These are phyloP conservation scores for Hyphodiscus sp. DNA, from an alignment of 2,329 filamentous ascomycete genomes.

Conservation along the genomic window DNA sequence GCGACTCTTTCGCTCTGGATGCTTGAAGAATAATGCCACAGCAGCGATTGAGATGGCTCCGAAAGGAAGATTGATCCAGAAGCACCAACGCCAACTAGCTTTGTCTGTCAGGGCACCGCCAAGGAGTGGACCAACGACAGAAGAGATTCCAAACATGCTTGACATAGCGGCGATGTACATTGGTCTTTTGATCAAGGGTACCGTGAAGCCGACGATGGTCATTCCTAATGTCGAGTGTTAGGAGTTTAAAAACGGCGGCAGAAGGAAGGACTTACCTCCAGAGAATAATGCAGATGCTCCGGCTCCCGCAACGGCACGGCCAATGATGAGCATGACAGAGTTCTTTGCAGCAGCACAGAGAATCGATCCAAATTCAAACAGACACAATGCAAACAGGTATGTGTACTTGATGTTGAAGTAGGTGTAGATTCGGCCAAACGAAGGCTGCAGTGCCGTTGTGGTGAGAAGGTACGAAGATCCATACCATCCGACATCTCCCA, in stretches of 20 bases:
- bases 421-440: constrained; percentile 30
- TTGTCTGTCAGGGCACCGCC: constrained; percentile 34
- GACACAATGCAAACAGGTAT: constrained; percentile 24
- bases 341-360: constrained; percentile 30
- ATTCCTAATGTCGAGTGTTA: constrained; percentile 4
- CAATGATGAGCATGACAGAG: constrained; percentile 31
- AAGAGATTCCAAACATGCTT: constrained; percentile 30
- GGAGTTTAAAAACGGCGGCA: not conserved
- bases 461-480: constrained; percentile 31
- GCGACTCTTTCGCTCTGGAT: constrained; percentile 29
- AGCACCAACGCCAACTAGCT: constrained; percentile 35
- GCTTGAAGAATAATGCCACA: constrained; percentile 38
- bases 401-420: constrained; percentile 30
- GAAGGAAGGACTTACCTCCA: constrained; percentile 15
- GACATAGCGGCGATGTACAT: constrained; percentile 29
- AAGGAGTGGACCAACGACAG: constrained; percentile 31
- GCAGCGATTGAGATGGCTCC: constrained; percentile 34
- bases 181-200: constrained; percentile 25
- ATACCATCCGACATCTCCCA: constrained; percentile 34
- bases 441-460: constrained; percentile 29
- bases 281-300: constrained; percentile 30
- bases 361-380: constrained; percentile 33
- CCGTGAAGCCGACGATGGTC: constrained; percentile 35
- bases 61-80: constrained; percentile 36
- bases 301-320: constrained; percentile 31